Evolutionary conservation across 2,329 filamentous ascomycete species (phyloP), one percentile per base, ranked within the genome.

Genomic region (Ceratocystis harringtonii): DNA sequence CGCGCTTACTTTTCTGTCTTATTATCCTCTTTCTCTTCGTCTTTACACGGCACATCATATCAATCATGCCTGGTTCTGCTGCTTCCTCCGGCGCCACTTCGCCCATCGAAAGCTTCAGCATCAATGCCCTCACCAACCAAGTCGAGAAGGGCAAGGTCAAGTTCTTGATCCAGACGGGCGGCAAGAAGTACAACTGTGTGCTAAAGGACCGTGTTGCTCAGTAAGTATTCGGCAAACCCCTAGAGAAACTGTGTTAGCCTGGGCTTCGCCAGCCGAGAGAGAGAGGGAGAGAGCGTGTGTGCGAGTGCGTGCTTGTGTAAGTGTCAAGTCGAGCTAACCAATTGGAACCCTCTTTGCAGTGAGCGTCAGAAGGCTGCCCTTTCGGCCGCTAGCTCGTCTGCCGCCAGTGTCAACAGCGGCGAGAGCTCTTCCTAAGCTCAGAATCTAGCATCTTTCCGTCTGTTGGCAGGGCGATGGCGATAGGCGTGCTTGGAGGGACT

Each of bases 131-230:
- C 57, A 28, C 70, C 64, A 41, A 52, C 68, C 68, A 76, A 32
- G 74, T 77, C 64, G 73, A 78, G 68, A 74, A 72, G 70, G 72
- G 69, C 67, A 76, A 73, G 67, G 74, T 80, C 74, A 75, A 75
- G 71, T 80, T 80, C 73, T 71, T 76, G 60, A 76, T 80, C 72
- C 76, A 75, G 72, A 73, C 78, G 50, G 77, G 77, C 67, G 72
- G 67, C 60, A 69, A 70, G 68, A 73, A 72, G 70, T 75, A 74
- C 69, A 68, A 72, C 61, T 79, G 78, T 72, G 71, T 80, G 4
- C 19, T 67, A 3, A 74, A 78, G 68, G 77, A 80, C 71, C 77
- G 78, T 65, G 66, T 70, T 68, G 65, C 72, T 12, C 78, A 79
- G 78, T 80, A 76, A 68, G 78, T 73, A 2, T 25, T 25, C 0